A percentile compares a stretch with the other conserved stretches of the same genome.
Evolutionary conservation across 257 asterid species (phyloP).

Genomic region (Solanum etuberosum): DNA sequence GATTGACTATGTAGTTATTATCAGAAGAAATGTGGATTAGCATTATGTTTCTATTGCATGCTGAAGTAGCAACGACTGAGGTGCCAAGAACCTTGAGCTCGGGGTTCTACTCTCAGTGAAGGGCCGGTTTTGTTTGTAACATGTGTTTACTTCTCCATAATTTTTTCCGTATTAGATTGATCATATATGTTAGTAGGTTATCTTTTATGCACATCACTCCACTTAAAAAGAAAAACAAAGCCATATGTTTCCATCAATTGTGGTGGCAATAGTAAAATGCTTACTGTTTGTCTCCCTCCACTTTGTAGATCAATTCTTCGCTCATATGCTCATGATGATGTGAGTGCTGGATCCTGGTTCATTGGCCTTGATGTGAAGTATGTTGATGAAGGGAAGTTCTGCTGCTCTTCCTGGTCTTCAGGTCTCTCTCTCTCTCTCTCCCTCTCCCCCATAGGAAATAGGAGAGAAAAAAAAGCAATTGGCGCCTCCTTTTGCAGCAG

Average conservation of each 20-base stretch:
- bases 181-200: not conserved
- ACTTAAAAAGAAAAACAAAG: not conserved
- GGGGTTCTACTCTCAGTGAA: not conserved
- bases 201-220: not conserved
- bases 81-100: not conserved
- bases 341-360: slow-evolving; percentile 90
- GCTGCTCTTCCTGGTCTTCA: slow-evolving; percentile 82
- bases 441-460: not conserved
- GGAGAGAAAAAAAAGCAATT: not conserved
- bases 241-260: not conserved
- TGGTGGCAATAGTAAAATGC: not conserved
- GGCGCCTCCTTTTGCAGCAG: not conserved
- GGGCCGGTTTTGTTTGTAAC: not conserved
- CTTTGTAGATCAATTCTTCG: slow-evolving; percentile 46
- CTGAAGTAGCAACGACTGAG: not conserved
- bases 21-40: not conserved
- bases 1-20: not conserved
- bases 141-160: not conserved
- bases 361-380: slow-evolving; percentile 74
- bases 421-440: slow-evolving; percentile 25
- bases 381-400: slow-evolving; percentile 73
- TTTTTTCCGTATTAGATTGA: not conserved
- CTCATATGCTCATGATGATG: slow-evolving; percentile 74
- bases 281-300: not conserved
- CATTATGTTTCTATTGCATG: not conserved